Evolutionary conservation across 1,284 basidiomycete genomes (phyloP).

Genomic region (Leucoagaricus sp.): DNA sequence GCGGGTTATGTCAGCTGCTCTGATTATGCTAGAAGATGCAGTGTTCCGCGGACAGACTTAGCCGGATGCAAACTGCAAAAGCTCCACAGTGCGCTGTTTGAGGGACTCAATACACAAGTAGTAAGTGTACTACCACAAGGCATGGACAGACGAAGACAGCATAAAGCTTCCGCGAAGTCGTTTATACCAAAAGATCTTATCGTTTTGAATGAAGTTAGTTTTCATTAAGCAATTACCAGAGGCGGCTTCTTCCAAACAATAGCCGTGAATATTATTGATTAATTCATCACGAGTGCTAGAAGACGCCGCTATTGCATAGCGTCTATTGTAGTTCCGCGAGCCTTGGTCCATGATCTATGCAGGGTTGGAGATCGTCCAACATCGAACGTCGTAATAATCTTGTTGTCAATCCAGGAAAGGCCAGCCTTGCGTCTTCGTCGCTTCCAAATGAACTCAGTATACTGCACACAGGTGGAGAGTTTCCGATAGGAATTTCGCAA

Average conservation of each 20-base stretch:
- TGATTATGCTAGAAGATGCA: too few relatives aligned
- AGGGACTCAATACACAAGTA: neutral
- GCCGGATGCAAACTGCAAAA: neutral
- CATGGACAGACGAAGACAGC: neutral
- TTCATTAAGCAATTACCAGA: neutral
- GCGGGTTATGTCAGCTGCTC: too few relatives aligned
- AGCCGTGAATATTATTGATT: conserved; percentile 3
- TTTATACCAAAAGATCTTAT: neutral
- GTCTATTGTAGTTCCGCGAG: neutral
- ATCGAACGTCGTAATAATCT: too few relatives aligned
- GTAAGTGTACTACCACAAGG: neutral
- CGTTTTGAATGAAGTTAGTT: neutral
- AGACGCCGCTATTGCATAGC: neutral
- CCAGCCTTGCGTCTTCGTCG: too few relatives aligned
- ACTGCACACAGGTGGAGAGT: too few relatives aligned
- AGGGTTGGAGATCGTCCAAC: too few relatives aligned
- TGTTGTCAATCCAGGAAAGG: too few relatives aligned
- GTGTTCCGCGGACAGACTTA: neutral
- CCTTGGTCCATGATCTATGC: too few relatives aligned
- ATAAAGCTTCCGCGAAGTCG: neutral
- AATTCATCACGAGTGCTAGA: neutral
- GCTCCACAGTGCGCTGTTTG: neutral
- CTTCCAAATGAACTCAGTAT: too few relatives aligned
- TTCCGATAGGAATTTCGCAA: too few relatives aligned
- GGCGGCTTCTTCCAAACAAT: neutral